These are phyloP conservation scores for Jackrogersella multiformis DNA, from an alignment of 495 filamentous ascomycete genomes.

Conservation along the genomic window DNA sequence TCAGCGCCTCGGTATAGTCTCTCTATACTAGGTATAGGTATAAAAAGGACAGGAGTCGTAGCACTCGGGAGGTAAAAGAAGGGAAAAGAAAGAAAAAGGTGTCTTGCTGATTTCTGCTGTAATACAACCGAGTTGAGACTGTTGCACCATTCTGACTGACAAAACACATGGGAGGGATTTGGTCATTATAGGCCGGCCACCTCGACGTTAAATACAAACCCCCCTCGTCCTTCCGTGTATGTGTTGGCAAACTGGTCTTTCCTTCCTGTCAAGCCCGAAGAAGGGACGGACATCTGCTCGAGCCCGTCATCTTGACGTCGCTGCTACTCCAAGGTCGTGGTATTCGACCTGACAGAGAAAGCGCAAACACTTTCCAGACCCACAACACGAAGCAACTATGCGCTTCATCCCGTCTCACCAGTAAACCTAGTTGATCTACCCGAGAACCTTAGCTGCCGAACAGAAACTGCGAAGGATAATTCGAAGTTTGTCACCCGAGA, in stretches of 20 bases:
- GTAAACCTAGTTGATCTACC: neutral
- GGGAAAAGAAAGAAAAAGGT: neutral
- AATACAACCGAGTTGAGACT: neutral
- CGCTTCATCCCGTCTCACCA: slow-evolving; percentile 21
- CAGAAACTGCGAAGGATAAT: too few relatives aligned
- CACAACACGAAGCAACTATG: slow-evolving; percentile 6
- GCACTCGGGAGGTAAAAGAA: neutral
- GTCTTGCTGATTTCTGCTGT: neutral
- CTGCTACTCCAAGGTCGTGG: neutral
- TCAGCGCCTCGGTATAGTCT: neutral
- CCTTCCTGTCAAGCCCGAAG: neutral
- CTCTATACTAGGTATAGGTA: neutral
- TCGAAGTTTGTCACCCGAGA: neutral
- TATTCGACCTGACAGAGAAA: neutral
- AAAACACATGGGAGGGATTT: neutral
- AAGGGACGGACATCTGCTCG: slow-evolving; percentile 17
- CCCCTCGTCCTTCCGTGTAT: neutral
- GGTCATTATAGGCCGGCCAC: neutral
- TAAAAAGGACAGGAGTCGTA: neutral
- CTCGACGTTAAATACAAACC: neutral
- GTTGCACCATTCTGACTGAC: neutral
- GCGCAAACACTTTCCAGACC: slow-evolving; percentile 6
- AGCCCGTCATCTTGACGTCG: slow-evolving; percentile 4
- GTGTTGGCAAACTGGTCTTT: neutral
- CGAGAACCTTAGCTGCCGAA: neutral